Evolutionary conservation across 2,329 filamentous ascomycete species (phyloP).

Genomic region (Geosmithia putterillii): DNA sequence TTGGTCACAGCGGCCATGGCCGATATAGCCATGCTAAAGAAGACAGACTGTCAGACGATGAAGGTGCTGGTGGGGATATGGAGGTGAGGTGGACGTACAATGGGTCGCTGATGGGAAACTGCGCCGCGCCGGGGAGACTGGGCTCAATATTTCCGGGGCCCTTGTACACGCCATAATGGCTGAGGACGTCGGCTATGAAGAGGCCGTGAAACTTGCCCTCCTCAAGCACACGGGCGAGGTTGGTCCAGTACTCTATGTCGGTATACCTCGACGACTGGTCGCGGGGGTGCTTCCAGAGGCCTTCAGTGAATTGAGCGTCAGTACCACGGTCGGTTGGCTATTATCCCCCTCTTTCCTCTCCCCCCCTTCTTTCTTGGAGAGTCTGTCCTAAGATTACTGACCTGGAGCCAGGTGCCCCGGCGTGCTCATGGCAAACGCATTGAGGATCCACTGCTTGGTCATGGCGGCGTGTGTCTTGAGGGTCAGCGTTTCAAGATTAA

Average conservation of each 20-base stretch:
- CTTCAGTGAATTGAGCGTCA: conserved; percentile 1
- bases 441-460: neutral
- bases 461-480: too few relatives aligned
- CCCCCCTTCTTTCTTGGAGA: too few relatives aligned
- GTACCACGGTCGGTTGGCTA: too few relatives aligned
- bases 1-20: conserved; percentile 33
- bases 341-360: too few relatives aligned
- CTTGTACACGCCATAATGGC: conserved; percentile 22
- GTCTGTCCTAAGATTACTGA: too few relatives aligned
- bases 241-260: conserved; percentile 27
- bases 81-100: conserved; percentile 6
- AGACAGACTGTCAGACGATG: too few relatives aligned
- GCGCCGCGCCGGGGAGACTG: conserved; percentile 20
- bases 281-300: conserved; percentile 9
- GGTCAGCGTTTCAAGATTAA: too few relatives aligned
- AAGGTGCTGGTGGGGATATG: too few relatives aligned
- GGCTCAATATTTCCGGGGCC: conserved; percentile 7
- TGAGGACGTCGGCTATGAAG: conserved; percentile 36
- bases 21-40: conserved; percentile 16
- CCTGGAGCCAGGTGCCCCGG: neutral
- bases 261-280: conserved; percentile 9
- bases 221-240: conserved; percentile 29
- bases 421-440: neutral
- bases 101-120: conserved; percentile 28
- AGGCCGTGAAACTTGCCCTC: conserved; percentile 35